These are phyloP conservation scores for Scalesia atractyloides DNA, from an alignment of 129 eudicot species.

Conservation along the genomic window DNA sequence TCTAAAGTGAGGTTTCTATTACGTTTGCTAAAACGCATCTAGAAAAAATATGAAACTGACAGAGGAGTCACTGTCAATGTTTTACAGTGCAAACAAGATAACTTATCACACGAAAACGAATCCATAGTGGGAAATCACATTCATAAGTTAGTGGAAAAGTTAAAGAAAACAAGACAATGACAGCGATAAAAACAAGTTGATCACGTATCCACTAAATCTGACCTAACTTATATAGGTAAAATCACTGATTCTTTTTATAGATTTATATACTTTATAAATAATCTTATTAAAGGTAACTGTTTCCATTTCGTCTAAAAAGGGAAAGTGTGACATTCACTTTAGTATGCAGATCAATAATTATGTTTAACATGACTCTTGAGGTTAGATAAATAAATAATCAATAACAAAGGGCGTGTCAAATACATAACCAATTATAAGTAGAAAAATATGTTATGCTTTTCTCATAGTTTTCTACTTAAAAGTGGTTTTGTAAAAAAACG, in stretches of 20 bases:
- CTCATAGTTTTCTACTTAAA: no score
- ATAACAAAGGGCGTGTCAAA: not conserved
- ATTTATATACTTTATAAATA: constrained; percentile 17
- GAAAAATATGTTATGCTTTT: no score
- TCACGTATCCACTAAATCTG: constrained; percentile 36
- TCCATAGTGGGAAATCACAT: constrained; percentile 30
- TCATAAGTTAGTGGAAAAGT: constrained; percentile 36
- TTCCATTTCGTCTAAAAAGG: not conserved
- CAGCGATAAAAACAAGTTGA: constrained; percentile 29
- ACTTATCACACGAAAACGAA: constrained; percentile 29
- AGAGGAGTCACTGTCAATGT: constrained; percentile 15
- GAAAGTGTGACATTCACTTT: constrained; percentile 14
- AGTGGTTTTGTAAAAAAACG: no score
- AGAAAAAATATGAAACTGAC: constrained; percentile 8
- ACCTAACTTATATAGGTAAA: constrained; percentile 41
- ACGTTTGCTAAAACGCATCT: constrained; percentile 10
- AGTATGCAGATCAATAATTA: constrained; percentile 15
- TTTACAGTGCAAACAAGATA: constrained; percentile 25
- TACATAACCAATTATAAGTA: no score
- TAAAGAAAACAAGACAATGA: constrained; percentile 32
- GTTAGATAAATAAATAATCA: constrained; percentile 7
- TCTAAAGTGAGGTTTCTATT: constrained; percentile 11
- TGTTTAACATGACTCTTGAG: constrained; percentile 18
- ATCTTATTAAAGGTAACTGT: constrained; percentile 12
- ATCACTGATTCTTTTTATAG: constrained; percentile 13